A percentile compares a stretch with the other conserved stretches of the same genome.
Conservation (phyloP, 371 early-diverging fungal species). For the Gilbertella persicaria region DNA sequence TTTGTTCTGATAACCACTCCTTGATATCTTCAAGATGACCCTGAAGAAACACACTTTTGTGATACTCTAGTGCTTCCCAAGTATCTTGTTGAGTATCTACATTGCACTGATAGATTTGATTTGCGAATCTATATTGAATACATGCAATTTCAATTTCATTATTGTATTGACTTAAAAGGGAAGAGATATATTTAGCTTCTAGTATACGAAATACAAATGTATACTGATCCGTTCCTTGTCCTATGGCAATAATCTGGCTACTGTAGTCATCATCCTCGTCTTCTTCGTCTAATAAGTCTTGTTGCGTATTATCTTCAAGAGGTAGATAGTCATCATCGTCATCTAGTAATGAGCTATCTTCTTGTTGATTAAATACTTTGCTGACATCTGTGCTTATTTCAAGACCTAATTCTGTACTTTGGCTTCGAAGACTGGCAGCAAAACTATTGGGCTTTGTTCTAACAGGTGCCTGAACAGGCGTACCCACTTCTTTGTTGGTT, state of each 20-base stretch:
- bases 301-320: too few relatives aligned
- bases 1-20: conserved; percentile 14
- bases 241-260: conserved; percentile 5
- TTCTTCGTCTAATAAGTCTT: conserved; percentile 4
- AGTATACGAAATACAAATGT: conserved; percentile 19
- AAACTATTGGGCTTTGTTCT: conserved; percentile 2
- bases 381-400: conserved; percentile 30
- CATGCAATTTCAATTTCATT: conserved; percentile 4
- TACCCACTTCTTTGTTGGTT: conserved; percentile 20
- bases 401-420: conserved; percentile 17
- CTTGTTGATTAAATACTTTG: conserved; percentile 6
- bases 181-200: conserved; percentile 13
- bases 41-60: conserved; percentile 1
- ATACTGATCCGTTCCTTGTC: conserved; percentile 13
- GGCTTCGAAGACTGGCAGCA: neutral
- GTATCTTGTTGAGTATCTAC: conserved; percentile 3
- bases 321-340: neutral
- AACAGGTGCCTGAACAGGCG: conserved; percentile 26
- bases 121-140: conserved; percentile 15
- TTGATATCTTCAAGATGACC: conserved; percentile 17
- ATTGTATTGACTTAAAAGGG: conserved; percentile 1
- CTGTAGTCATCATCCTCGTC: neutral
- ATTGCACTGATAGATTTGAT: conserved; percentile 10
- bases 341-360: neutral
- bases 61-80: conserved; percentile 14